phyloP scores from a whole-genome alignment of 2,329 filamentous ascomycete species.

The Nannizziopsis barbatae region DNA sequence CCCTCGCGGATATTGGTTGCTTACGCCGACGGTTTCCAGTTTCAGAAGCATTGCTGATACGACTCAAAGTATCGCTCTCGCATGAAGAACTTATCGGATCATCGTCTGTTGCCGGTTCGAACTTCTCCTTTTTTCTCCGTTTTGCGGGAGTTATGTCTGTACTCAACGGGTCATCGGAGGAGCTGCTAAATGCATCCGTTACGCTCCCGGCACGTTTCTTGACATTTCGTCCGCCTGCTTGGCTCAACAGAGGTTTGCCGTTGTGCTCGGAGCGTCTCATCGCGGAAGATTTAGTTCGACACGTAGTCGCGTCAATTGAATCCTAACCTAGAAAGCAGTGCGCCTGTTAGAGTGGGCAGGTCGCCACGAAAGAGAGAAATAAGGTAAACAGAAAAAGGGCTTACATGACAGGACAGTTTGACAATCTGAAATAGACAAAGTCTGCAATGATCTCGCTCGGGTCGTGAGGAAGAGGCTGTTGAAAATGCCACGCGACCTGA shows the following conservation, averaged over 20 bases:
- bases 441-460: no score
- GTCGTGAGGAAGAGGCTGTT: no score
- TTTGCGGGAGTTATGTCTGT: background rate
- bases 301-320: slow-evolving; percentile 13
- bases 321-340: no score
- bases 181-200: slow-evolving; percentile 1
- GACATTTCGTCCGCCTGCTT: slow-evolving; percentile 11
- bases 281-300: slow-evolving; percentile 15
- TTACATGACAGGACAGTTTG: no score
- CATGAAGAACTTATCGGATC: slow-evolving; percentile 28
- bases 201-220: slow-evolving; percentile 1
- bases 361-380: no score
- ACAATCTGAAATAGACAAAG: no score
- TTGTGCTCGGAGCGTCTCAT: slow-evolving; percentile 12
- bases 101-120: slow-evolving; percentile 25
- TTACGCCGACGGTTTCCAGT: slow-evolving; percentile 1
- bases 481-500: no score
- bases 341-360: no score
- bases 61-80: slow-evolving; percentile 19
- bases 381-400: no score
- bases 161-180: slow-evolving; percentile 8
- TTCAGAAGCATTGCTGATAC: slow-evolving; percentile 5
- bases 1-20: background rate
- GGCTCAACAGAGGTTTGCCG: slow-evolving; percentile 19
- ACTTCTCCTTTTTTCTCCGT: slow-evolving; percentile 11